Evolutionary conservation across 805 yeast species (phyloP).

Genomic region (Spathaspora arborariae): DNA sequence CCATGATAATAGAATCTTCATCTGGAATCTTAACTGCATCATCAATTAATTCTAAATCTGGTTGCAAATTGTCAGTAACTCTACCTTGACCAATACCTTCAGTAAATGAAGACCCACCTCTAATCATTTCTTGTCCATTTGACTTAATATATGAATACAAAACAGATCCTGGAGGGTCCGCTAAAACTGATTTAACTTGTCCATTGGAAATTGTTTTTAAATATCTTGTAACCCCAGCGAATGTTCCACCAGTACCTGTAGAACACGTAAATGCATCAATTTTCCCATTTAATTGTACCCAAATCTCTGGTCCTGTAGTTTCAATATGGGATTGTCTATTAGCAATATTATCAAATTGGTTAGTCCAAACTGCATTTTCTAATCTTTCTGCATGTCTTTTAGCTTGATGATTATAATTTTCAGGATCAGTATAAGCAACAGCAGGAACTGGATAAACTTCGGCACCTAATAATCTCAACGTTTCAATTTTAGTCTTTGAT

Average conservation of each 20-base stretch:
- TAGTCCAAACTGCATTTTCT: constrained; percentile 86
- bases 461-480: constrained; percentile 73
- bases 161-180: constrained; percentile 94
- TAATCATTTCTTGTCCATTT: constrained; percentile 62
- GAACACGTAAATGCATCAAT: constrained; percentile 86
- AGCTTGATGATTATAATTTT: constrained; percentile 85
- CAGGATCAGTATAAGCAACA: constrained; percentile 75
- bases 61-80: constrained; percentile 75
- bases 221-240: constrained; percentile 80
- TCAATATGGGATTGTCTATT: constrained; percentile 86
- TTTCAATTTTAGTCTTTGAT: constrained; percentile 73
- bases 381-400: constrained; percentile 73
- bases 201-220: constrained; percentile 67
- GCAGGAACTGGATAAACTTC: constrained; percentile 89
- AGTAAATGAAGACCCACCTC: constrained; percentile 83
- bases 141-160: constrained; percentile 73
- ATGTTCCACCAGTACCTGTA: constrained; percentile 91
- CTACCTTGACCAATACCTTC: constrained; percentile 98
- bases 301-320: constrained; percentile 90
- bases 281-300: constrained; percentile 76
- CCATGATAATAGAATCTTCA: constrained; percentile 76
- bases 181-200: constrained; percentile 59
- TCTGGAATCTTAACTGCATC: constrained; percentile 80
- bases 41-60: constrained; percentile 70
- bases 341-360: constrained; percentile 86